Evolutionary conservation across 2,329 filamentous ascomycete species (phyloP), one percentile per base, ranked within the genome.

Genomic region (Kalmusia sp.): DNA sequence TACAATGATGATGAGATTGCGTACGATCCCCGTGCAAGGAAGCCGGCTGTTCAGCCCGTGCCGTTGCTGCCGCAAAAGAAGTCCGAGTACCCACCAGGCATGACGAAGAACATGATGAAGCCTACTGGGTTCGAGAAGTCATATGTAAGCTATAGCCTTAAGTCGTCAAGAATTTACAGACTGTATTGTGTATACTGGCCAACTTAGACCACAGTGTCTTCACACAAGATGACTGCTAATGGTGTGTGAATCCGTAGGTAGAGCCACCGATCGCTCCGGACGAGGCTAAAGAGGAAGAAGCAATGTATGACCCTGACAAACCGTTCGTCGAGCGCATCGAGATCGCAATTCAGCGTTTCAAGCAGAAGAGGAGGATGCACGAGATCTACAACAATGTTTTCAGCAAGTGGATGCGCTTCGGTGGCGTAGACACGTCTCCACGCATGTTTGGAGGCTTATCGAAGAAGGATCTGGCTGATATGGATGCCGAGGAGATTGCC

Each of bases 321-420:
- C 49, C 66, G 2, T 77, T 80, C 50, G 60, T 69, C 24, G 90
- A 89, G 51, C 91, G 95, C 40, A 91, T 98, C 34, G 88, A 97
- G 68, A 84, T 87, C 22, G 95, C 91, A 40, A 89, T 98, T 49
- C 87, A 92, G 61, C 88, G 92, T 12, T 99, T 88, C 76, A 86
- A 89, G 57, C 81, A 84, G 30, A 89, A 87, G 40, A 89, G 93
- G 27, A 92, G 90, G 59, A 83, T 96, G 53, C 84, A 89, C 53
- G 73, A 79, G 11, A 79, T 85, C 3, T 86, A 86, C 21, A 73
- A 79, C 4, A 78, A 82, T 15, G 77, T 92, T 28, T 95, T 99
- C 75, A 82, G 85, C 65, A 90, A 90, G 59, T 96, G 95, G 68
- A 84, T 98, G 52, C 82, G 85, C 30, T 88, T 93, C 38, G 95